A percentile compares a stretch with the other conserved stretches of the same genome.
These are phyloP conservation scores for Sphenostylis stenocarpa DNA, from an alignment of 306 rosid genomes.

Conservation along the genomic window DNA sequence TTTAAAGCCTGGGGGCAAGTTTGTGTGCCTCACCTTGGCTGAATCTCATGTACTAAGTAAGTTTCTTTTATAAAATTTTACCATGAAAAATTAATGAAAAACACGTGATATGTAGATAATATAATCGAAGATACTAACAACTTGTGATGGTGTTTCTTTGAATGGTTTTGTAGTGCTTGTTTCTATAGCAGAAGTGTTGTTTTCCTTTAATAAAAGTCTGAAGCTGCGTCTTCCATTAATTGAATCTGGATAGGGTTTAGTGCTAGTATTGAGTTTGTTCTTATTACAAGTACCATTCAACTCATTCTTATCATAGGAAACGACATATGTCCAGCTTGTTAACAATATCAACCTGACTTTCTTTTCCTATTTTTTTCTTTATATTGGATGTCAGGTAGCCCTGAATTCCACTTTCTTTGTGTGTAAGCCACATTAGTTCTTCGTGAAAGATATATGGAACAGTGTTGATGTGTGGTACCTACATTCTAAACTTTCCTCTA, in stretches of 20 bases:
- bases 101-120: background rate
- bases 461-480: background rate
- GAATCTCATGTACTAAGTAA: slow-evolving; percentile 89
- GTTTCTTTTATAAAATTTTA: background rate
- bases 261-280: background rate
- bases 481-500: background rate
- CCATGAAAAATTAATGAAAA: background rate
- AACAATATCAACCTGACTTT: background rate
- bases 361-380: background rate
- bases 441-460: background rate
- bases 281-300: background rate
- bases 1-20: slow-evolving; percentile 77
- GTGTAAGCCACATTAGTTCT: background rate
- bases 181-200: background rate
- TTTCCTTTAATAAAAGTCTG: background rate
- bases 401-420: background rate
- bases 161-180: slow-evolving; percentile 2
- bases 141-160: background rate
- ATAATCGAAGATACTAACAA: background rate
- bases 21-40: slow-evolving; percentile 85
- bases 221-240: background rate
- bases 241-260: background rate
- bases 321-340: background rate
- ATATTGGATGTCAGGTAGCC: background rate
- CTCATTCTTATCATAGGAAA: background rate